These are phyloP conservation scores for Ogataea methylovora DNA, from an alignment of 805 yeast genomes.

Conservation along the genomic window DNA sequence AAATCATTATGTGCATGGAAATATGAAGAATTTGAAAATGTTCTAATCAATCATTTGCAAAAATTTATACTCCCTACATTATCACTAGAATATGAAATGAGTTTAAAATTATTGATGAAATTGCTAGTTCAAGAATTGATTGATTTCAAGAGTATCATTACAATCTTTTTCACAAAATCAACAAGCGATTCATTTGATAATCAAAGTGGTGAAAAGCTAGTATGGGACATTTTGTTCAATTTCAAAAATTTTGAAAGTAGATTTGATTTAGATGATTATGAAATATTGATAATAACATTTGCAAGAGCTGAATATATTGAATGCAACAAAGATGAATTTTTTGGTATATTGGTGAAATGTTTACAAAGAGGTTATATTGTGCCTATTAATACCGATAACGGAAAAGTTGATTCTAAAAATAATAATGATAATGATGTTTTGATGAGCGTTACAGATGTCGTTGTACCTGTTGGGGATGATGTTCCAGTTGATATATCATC, in stretches of 20 bases:
- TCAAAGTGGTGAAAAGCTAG: conserved; percentile 10
- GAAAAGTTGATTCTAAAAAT: conserved; percentile 1
- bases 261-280: conserved; percentile 10
- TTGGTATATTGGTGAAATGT: background rate
- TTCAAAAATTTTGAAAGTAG: conserved; percentile 1
- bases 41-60: conserved; percentile 16
- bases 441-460: background rate
- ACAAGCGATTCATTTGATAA: conserved; percentile 12
- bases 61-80: conserved; percentile 22
- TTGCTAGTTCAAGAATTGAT: conserved; percentile 31
- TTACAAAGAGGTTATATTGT: background rate
- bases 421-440: background rate
- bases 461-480: background rate
- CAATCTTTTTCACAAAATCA: conserved; percentile 17
- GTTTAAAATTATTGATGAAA: conserved; percentile 28
- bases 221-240: conserved; percentile 20
- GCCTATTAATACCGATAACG: conserved; percentile 1
- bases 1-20: conserved; percentile 31
- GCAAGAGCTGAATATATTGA: conserved; percentile 9
- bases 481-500: background rate
- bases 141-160: conserved; percentile 24
- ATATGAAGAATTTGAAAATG: conserved; percentile 21
- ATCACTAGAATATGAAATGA: conserved; percentile 26
- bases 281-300: conserved; percentile 9
- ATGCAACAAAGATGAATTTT: background rate